Evolutionary conservation across 164 flowering plant genomes (phyloP), one percentile per base, ranked within the genome.

Genomic region (Chloranthus sessilifolius): DNA sequence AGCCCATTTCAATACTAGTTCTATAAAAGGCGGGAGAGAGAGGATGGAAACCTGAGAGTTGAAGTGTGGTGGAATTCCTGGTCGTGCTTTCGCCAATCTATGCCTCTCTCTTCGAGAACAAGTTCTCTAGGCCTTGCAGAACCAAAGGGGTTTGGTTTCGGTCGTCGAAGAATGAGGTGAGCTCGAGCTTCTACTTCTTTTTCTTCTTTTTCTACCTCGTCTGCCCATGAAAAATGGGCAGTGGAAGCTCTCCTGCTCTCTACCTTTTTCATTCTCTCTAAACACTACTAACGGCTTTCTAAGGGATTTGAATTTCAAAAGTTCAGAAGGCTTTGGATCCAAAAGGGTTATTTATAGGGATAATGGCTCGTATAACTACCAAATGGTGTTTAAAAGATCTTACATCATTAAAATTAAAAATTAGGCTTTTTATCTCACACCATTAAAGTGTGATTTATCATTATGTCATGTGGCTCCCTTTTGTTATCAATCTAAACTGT

Each of bases 91-190:
- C 66, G 43, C 71, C 64, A 60, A 30, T 71, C 66, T 5, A 71
- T 41, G 8, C 61, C 75, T 63, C 48, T 70, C 28, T 65, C 70
- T 15, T 66, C 50, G 2, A 70, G 68, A 53, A 70, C 60, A 8
- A 66, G 50, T 60, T 71, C 71, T 54, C 69, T 60, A 3, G 75
- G 72, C 39, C 69, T 67, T 28, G 71, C 71, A 16, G 61, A 71
- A 5, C 69, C 71, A 47, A 71, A 71, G 0, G 71, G 75, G 51
- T 66, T 67, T 25, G 53, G 33, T 30, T 50, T 66, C 53, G 33
- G 43, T 44, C 25, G 45, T n/a, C 50, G 47, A 19, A 11, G 43
- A 7, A 1, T 38, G 16, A 4, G 4, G 33, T 56, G 47, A 7
- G 46, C 12, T 55, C 16, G 56, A 48, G 46, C 53, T 46, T 52